Conservation (phyloP, 805 yeast genomes). For the Zygosaccharomyces bisporus region DNA sequence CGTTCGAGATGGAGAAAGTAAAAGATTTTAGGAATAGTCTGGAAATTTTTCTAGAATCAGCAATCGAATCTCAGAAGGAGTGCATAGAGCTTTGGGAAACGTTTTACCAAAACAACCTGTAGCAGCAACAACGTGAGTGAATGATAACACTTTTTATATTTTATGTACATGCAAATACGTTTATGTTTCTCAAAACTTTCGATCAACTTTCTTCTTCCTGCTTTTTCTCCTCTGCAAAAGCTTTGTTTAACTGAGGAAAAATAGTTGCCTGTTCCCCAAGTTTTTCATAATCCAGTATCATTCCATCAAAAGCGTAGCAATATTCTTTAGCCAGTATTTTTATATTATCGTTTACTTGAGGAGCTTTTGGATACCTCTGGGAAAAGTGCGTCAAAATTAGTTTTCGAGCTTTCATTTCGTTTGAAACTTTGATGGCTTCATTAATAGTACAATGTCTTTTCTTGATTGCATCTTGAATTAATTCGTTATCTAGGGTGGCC, state of each 20-base stretch:
- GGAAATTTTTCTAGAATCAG: conserved; percentile 84
- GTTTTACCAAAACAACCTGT: conserved; percentile 59
- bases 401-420: conserved; percentile 66
- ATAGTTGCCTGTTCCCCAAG: conserved; percentile 39
- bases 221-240: conserved; percentile 33
- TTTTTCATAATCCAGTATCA: conserved; percentile 46
- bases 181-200: conserved; percentile 19
- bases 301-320: conserved; percentile 64
- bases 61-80: conserved; percentile 91
- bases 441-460: conserved; percentile 86
- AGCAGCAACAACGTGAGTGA: conserved; percentile 5
- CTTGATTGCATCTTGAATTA: conserved; percentile 69
- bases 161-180: conserved; percentile 9
- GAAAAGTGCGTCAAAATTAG: conserved; percentile 87
- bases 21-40: conserved; percentile 84
- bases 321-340: conserved; percentile 33
- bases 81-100: conserved; percentile 85
- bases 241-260: conserved; percentile 30
- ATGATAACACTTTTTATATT: not conserved
- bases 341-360: conserved; percentile 35
- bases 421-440: conserved; percentile 74
- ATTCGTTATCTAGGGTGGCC: conserved; percentile 81
- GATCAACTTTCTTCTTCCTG: conserved; percentile 26
- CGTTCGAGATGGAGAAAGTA: conserved; percentile 70
- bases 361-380: conserved; percentile 73